Base-by-base conservation (phyloP, 257 asterid genomes). In the Orobanche coerulescens region DNA sequence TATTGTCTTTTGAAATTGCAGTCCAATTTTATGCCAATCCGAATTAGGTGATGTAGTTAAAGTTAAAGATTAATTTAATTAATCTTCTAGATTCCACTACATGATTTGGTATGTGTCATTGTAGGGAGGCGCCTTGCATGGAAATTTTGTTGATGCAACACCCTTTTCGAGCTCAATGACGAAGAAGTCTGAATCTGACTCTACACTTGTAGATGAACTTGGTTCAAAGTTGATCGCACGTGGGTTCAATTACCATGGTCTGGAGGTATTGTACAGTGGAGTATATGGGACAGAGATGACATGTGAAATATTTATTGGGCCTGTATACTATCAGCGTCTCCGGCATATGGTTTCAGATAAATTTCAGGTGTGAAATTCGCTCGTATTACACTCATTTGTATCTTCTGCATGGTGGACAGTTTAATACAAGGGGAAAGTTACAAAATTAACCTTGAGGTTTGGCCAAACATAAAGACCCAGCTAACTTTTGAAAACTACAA, bases 331-430 rank as follows among this genome's bases (percentile, higher is more conserved):
- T 73, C 98, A 93, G 70, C 92, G 98, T 51, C 89, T 93, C 20
- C 82, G 98, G 25, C 98, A 93, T 79, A 93, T 93, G 98, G 98
- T 93, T 58, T 89, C 95, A 8, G 98, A 93, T 72, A 93, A 93
- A 73, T 93, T 72, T 71, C 98, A 93, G 95, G 98, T 92, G 61
- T 20, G 18, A 36, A n/a, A 25, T 51, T 53, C 10, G 50, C 34
- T 58, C 43, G 4, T 15, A 67, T 44, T 61, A 34, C 30, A 61
- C 39, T 19, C 4, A 37, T 18, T 49, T 15, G 10, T 42, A 52
- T 42, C 15, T 44, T 64, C 40, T 51, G 19, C 62, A 6, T 19
- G 15, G 4, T 7, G 15, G 37, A 26, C 6, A 13, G 49, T 23
- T 34, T 49, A 25, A 10, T 31, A n/a, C n/a, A n/a, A n/a, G n/a